These are phyloP conservation scores for Trametes elegans DNA, from an alignment of 768 basidiomycete genomes.

Conservation along the genomic window DNA sequence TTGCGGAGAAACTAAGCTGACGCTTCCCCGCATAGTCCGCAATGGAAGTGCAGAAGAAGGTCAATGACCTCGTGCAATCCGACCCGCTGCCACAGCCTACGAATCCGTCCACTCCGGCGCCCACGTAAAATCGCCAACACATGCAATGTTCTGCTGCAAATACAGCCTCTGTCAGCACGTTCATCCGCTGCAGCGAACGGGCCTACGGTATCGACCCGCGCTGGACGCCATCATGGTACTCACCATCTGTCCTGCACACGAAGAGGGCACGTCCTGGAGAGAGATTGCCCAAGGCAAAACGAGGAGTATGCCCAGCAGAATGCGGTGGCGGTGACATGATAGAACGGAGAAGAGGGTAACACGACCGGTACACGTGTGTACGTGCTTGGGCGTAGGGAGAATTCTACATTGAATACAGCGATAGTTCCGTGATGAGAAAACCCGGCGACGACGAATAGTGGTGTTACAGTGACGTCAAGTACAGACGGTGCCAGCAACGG, in stretches of 20 bases:
- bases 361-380: not conserved
- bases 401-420: constrained; percentile 15
- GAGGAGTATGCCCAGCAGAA: not conserved
- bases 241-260: not conserved
- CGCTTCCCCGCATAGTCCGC: constrained; percentile 47
- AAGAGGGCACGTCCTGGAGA: not conserved
- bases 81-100: constrained; percentile 27
- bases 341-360: too few relatives aligned
- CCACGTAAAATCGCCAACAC: not conserved
- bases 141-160: not conserved
- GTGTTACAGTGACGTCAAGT: constrained; percentile 17
- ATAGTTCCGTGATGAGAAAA: constrained; percentile 8
- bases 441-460: not conserved
- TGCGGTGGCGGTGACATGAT: not conserved
- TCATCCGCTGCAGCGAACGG: not conserved
- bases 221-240: too few relatives aligned
- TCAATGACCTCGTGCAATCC: constrained; percentile 61
- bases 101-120: constrained; percentile 28
- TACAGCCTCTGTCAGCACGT: not conserved
- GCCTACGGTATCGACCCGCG: too few relatives aligned
- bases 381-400: not conserved
- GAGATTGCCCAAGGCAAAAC: not conserved
- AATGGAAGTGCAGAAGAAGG: constrained; percentile 71
- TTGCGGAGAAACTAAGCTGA: constrained; percentile 4
- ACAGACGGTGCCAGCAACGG: constrained; percentile 16